These are phyloP conservation scores for Nephelium lappaceum DNA, from an alignment of 345 rosid genomes.

Conservation along the genomic window DNA sequence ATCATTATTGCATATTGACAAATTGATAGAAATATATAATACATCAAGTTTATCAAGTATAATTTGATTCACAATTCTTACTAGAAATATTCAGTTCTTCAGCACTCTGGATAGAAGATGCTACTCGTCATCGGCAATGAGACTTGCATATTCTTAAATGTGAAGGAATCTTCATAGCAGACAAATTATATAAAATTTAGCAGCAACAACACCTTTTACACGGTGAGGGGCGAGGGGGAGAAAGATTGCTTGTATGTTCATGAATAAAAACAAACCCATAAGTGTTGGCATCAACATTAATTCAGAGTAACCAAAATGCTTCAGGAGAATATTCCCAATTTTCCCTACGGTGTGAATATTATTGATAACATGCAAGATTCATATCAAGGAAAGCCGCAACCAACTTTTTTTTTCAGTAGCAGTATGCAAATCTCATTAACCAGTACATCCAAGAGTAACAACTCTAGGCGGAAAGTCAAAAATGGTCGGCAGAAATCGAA, in stretches of 20 bases:
- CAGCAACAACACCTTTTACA: no score
- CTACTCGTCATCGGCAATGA: neutral
- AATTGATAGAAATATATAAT: no score
- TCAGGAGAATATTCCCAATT: neutral
- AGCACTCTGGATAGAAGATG: neutral
- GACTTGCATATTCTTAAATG: constrained; percentile 3
- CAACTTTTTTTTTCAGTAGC: no score
- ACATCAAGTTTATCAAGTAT: neutral
- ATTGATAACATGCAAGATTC: constrained; percentile 3
- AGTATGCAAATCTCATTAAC: no score
- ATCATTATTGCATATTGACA: neutral
- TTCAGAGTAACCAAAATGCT: neutral
- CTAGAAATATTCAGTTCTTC: neutral
- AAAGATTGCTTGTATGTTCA: neutral
- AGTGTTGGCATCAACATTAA: neutral
- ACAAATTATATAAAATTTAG: neutral
- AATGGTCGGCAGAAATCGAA: no score
- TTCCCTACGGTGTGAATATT: neutral
- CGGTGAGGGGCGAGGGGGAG: neutral
- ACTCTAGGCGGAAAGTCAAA: neutral
- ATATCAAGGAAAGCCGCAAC: neutral
- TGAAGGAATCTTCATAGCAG: neutral
- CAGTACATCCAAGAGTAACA: neutral
- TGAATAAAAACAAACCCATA: neutral
- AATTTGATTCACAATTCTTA: neutral